Percentiles rank a stretch among this genome's conserved stretches.
Evolutionary conservation across 257 asterid species (phyloP).

Genomic region (Ajuga chamaepitys): DNA sequence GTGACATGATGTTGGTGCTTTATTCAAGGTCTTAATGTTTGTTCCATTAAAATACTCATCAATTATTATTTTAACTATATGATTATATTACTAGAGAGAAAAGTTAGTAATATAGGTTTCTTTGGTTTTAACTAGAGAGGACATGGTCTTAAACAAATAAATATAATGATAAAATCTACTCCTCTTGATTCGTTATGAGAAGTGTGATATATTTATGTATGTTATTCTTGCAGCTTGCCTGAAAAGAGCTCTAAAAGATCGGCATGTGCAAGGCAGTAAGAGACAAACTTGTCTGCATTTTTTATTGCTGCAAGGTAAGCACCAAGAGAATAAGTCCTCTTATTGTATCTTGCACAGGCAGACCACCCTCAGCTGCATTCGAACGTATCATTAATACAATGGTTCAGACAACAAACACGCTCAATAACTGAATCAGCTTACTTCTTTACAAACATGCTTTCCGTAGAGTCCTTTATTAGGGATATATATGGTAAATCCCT

Average conservation of each 20-base stretch:
- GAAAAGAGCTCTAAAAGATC: constrained; percentile 94
- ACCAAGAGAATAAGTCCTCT: constrained; percentile 32
- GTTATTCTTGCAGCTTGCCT: constrained; percentile 69
- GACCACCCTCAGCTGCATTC: constrained; percentile 94
- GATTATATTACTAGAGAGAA: neutral
- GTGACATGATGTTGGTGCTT: constrained; percentile 55
- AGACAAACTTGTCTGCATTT: constrained; percentile 89
- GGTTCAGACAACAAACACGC: constrained; percentile 80
- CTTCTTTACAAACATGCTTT: constrained; percentile 90
- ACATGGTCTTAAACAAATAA: neutral
- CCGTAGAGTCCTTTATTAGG: constrained; percentile 72
- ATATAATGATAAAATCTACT: constrained; percentile 2
- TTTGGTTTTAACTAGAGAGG: neutral
- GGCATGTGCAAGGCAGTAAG: constrained; percentile 97
- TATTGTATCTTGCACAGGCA: constrained; percentile 51
- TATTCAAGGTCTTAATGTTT: constrained; percentile 51
- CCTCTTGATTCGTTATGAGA: neutral
- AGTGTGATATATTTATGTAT: constrained; percentile 8
- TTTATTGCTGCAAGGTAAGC: constrained; percentile 89
- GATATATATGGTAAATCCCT: constrained; percentile 64
- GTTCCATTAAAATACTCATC: neutral
- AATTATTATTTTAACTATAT: neutral
- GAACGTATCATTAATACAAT: constrained; percentile 72
- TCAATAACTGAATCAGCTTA: constrained; percentile 85
- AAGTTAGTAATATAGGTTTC: neutral